Conservation (phyloP, 176 grass and related monocot species). For the Cymbopogon citratus region DNA sequence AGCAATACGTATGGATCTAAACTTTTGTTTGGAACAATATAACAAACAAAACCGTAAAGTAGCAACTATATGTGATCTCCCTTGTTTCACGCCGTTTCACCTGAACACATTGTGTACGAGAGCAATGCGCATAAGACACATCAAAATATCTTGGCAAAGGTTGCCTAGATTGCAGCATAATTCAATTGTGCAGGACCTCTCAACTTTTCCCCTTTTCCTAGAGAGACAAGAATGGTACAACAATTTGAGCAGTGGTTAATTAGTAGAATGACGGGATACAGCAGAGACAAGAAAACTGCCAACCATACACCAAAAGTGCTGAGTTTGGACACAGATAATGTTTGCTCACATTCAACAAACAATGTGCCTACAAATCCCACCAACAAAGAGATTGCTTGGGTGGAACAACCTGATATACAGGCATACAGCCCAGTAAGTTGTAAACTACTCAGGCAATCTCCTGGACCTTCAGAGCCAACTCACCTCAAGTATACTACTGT, state of each 20-base stretch:
- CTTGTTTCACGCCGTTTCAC: neutral
- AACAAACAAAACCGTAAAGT: no score
- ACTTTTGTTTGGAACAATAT: no score
- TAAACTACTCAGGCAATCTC: neutral
- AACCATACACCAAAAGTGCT: neutral
- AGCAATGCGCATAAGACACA: slow-evolving; percentile 18
- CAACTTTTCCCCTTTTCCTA: no score
- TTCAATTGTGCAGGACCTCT: no score
- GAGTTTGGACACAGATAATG: neutral
- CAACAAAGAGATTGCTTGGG: neutral
- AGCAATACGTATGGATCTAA: no score
- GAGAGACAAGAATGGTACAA: neutral
- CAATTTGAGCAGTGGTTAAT: neutral
- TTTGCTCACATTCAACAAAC: neutral
- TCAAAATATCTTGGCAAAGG: neutral
- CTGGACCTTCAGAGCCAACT: neutral
- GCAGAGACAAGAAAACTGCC: neutral
- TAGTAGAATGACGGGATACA: neutral
- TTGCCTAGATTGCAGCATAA: no score
- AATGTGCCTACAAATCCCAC: neutral
- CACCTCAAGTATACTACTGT: neutral
- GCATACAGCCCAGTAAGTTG: neutral
- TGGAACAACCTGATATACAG: neutral
- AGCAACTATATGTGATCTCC: neutral
- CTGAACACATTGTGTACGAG: neutral